Evolutionary conservation across 1,139 yeast genomes (phyloP), one percentile per base, ranked within the genome.

Genomic region (Blastobotrys illinoisensis): DNA sequence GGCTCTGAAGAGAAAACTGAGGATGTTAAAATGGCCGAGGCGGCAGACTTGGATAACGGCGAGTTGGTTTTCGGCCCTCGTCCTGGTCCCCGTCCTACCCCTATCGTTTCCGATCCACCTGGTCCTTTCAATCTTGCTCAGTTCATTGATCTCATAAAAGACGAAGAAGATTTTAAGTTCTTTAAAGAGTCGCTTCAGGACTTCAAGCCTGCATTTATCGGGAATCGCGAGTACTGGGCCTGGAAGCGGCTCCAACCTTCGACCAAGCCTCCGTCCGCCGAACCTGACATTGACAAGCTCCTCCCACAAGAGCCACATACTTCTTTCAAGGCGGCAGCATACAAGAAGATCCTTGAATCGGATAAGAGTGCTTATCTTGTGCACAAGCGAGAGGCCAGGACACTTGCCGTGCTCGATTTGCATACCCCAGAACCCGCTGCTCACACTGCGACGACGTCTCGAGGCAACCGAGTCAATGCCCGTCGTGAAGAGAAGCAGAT

Each of bases 401-500:
- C 40, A 11, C 40, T 32, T n/a, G 40, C 40, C 3, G 40, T 32
- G 14, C 16, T 32, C 16, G 40, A 32, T 11, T n/a, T n/a, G 16
- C 40, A 32, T 16, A 32, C 40, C 16, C 40, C 40, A 5, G 40
- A 32, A 11, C 40, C 40, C 3, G 16, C 40, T 11, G 40, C 40
- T 13, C 83, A 84, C 9, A 69, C 81, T 13, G 59, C 80, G 58
- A 64, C 51, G 57, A 84, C 88, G 56, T 88, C 96, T 2, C 82
- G 97, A 64, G 88, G 87, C 56, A 89, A 88, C 66, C 80, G 97
- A 62, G 96, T 96, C 21, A 86, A 86, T 61, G 89, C 89, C 63
- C 81, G 98, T 71, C 79, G 97, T 58, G 84, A 89, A 67, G 97
- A 90, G 1, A 96, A 95, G 9, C 97, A 90, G 68, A 86, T 90